Percentiles rank a stretch among this genome's conserved stretches.
Evolutionary conservation across 768 basidiomycete genomes (phyloP).

Genomic region (Cyathus striatus): DNA sequence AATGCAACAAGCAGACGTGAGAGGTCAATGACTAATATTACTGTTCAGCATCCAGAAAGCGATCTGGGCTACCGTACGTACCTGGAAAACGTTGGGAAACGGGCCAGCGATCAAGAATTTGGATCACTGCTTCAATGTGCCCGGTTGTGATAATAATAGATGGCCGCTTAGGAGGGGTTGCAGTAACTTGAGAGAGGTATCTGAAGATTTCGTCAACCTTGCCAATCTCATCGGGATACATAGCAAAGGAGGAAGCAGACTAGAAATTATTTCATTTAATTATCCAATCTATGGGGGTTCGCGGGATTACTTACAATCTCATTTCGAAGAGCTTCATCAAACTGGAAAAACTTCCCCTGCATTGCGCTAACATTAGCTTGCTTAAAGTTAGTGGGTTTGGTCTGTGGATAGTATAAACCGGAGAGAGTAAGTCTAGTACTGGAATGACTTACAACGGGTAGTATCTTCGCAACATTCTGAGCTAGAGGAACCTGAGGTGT

Average conservation of each 20-base stretch:
- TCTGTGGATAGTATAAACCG: slow-evolving; percentile 30
- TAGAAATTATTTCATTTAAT: slow-evolving; percentile 16
- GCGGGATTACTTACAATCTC: slow-evolving; percentile 52
- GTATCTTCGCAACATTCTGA: slow-evolving; percentile 28
- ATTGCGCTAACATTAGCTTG: slow-evolving; percentile 78
- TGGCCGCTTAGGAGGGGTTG: slow-evolving; percentile 24
- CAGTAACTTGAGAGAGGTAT: slow-evolving; percentile 47
- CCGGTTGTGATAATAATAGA: slow-evolving; percentile 28
- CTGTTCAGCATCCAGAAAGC: too few species aligned
- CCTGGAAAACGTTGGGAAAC: slow-evolving; percentile 67
- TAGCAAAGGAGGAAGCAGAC: slow-evolving; percentile 68
- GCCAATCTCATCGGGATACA: slow-evolving; percentile 59
- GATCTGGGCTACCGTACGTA: too few species aligned
- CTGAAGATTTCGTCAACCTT: slow-evolving; percentile 59
- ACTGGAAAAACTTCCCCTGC: slow-evolving; percentile 72
- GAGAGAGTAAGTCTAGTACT: background rate
- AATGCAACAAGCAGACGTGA: slow-evolving; percentile 69
- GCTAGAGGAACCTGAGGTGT: slow-evolving; percentile 27
- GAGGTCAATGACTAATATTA: slow-evolving; percentile 77
- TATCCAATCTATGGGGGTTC: background rate
- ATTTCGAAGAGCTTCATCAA: slow-evolving; percentile 60
- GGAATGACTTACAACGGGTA: slow-evolving; percentile 43
- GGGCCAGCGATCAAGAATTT: slow-evolving; percentile 74
- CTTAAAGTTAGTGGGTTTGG: slow-evolving; percentile 70
- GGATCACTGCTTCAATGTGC: slow-evolving; percentile 59